Evolutionary conservation across 257 asterid genomes (phyloP), one percentile per base, ranked within the genome.

Genomic region (Nicotiana attenuata): DNA sequence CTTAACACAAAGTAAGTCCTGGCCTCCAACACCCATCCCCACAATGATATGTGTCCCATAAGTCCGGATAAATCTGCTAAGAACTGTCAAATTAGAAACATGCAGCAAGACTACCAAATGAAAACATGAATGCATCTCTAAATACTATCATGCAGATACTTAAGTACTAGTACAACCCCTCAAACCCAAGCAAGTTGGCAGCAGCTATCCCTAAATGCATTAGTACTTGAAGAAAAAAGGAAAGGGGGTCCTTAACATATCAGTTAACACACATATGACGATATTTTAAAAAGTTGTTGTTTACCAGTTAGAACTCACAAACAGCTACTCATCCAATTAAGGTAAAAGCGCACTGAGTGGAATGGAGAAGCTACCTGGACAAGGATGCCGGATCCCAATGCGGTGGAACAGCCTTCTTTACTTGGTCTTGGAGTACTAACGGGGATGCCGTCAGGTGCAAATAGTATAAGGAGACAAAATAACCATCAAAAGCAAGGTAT

Each of bases 21-120:
- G 99, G 82, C 99, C 99, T 80, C 99, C 99, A 84, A 96, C 91
- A 60, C 93, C 98, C 93, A 96, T 89, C 82, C 98, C 98, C 84
- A 92, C 97, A 31, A 94, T 90, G 84, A 96, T 91, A 85, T 96
- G 99, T 5, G 99, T 96, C 83, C 99, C 99, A 63, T 93, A 96
- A 9, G 97, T 88, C 88, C 90, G 92, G 87, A 96, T 96, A 88
- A 96, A 96, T 86, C 99, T 96, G 92, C 82, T 65, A 57, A 86
- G 63, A 57, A 77, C 82, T 73, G 75, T 78, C 22, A 41, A 82
- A 77, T 80, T 83, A 90, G 83, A 63, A 77, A 33, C 61, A 52
- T 79, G 82, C 24, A 82, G 76, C 77, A 65, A 6, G 78, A 71
- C 9, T 35, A 45, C 61, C 59, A 81, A 55, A 17, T 15, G 67